A percentile compares a stretch with the other conserved stretches of the same genome.
Conservation (phyloP, 2,329 filamentous ascomycete species). For the Aschersonia sp. region DNA sequence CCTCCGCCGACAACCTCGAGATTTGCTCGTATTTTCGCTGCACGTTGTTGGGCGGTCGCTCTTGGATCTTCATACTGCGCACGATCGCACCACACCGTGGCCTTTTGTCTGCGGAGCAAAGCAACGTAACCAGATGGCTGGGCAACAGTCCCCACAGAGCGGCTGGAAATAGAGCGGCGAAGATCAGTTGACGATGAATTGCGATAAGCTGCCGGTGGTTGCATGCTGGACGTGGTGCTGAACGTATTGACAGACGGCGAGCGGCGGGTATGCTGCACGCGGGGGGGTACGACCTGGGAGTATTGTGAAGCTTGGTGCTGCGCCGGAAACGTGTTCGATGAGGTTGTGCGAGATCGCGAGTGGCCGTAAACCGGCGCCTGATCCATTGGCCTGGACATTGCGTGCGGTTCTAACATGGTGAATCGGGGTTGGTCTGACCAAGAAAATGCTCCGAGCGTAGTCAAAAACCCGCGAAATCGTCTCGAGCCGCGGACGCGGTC, state of each 20-base stretch:
- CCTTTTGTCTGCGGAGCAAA: constrained; percentile 91
- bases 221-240: constrained; percentile 57
- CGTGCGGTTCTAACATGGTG: constrained; percentile 18
- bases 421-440: no score
- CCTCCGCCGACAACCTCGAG: constrained; percentile 62
- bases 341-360: constrained; percentile 40
- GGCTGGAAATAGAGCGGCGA: constrained; percentile 67
- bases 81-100: constrained; percentile 95
- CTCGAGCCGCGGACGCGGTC: no score
- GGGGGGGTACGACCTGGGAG: constrained; percentile 2
- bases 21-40: constrained; percentile 74
- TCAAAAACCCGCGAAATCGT: no score
- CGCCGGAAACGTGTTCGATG: constrained; percentile 35
- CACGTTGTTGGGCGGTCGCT: constrained; percentile 65
- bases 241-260: constrained; percentile 54
- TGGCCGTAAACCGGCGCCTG: constrained; percentile 30
- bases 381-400: constrained; percentile 17
- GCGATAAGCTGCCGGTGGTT: constrained; percentile 40
- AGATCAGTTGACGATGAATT: constrained; percentile 42
- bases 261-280: constrained; percentile 24
- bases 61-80: constrained; percentile 85
- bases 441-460: no score
- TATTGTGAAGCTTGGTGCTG: constrained; percentile 12
- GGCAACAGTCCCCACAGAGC: constrained; percentile 44
- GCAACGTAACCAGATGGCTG: constrained; percentile 76